Evolutionary conservation across 305 asterid genomes (phyloP), one percentile per base, ranked within the genome.

Genomic region (Rubia occidens): DNA sequence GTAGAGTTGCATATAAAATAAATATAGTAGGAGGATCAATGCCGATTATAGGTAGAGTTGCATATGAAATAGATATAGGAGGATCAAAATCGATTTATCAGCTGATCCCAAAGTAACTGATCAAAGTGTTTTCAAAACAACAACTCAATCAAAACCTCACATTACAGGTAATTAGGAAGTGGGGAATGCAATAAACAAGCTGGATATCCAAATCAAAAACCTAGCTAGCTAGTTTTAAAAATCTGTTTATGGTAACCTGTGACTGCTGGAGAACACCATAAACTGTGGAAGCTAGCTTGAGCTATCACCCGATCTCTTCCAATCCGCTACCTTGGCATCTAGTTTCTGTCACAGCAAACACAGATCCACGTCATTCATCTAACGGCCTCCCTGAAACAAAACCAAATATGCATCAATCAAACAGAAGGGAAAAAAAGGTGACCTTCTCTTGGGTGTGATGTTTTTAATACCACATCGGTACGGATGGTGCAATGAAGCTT

Each of bases 401-500:
- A 11, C 24, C 15, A 6, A 59, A 24, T 59, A 29, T 2, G 32
- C 32, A 29, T 29, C 32, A 29, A 29, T 29, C 32, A 29, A 2
- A 29, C 32, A 29, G 32, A 29, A 29, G n/a, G n/a, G n/a, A n/a
- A 29, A 1, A 29, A 29, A 29, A 1, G 32, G 32, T 29, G 2
- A 2, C 32, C 32, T 29, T 29, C 32, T 29, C 1, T 29, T 29
- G 32, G 2, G 2, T 29, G 32, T 29, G 2, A 29, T 29, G 32
- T 29, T 29, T 29, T 14, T 0, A 14, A 42, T 35, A 53, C 13
- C 21, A 6, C 77, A 20, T 85, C 75, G 24, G 82, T 58, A 24
- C 70, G 84, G 67, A 85, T 76, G 14, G 77, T 74, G 64, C 80
- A 82, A 45, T 75, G 77, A 18, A 60, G 77, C 20, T 63, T 69